Evolutionary conservation across 257 asterid species (phyloP), one percentile per base, ranked within the genome.

Genomic region (Pogostemon cablin): DNA sequence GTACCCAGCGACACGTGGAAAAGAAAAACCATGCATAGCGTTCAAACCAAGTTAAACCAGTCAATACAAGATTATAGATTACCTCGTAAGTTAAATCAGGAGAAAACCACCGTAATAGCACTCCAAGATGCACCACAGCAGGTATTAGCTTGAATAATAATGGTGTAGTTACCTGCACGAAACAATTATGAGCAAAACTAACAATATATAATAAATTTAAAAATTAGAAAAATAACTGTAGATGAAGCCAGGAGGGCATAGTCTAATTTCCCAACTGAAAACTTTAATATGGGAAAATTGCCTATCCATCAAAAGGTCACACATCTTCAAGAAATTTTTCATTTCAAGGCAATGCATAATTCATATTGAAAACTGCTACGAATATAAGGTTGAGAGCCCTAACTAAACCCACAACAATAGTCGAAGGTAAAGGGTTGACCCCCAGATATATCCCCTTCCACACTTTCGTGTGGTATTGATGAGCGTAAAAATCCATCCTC

Each of bases 121-220:
- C 91, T 63, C 97, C 97, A 44, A 88, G 90, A 76, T 77, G 96
- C 68, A 88, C 81, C 62, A 88, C 91, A 50, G 84, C 90, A 71
- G 96, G 97, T 78, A 88, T 90, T 84, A 88, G 80, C 83, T 88
- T 90, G 88, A 90, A 90, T 50, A 90, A 79, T 65, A 90, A 82
- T 39, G 97, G 95, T 35, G 95, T 90, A 41, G 97, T 90, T 47
- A 90, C 91, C 96, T 87, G 86, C 83, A 74, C 43, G 56, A 40
- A 40, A 42, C 41, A 69, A 50, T 65, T 52, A 54, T 88, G 40
- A 78, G 80, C 71, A 74, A 17, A 57, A 50, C 42, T 12, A 25
- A 59, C 52, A 64, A 65, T 20, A 20, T 20, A 20, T 20, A 20
- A 20, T 1, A 3, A 37, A 52, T 54, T 48, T 37, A 44, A 6